Percentiles rank a stretch among this genome's conserved stretches.
These are phyloP conservation scores for Arthroderma uncinatum DNA, from an alignment of 2,329 filamentous ascomycete genomes.

Conservation along the genomic window DNA sequence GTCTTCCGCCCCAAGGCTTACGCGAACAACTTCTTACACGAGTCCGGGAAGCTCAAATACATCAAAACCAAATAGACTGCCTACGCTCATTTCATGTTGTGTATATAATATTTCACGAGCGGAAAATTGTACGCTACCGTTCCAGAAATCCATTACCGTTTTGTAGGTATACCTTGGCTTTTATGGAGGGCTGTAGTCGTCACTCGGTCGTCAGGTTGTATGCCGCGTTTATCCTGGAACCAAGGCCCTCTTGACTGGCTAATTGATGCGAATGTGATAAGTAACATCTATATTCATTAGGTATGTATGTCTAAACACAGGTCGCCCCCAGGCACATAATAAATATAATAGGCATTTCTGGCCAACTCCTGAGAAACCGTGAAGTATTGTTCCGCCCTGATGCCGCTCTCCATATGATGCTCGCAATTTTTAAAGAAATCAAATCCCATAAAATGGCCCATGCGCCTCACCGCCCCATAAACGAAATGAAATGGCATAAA, in stretches of 20 bases:
- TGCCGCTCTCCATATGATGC: background rate
- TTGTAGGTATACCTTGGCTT: background rate
- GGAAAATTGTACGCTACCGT: background rate
- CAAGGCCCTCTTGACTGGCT: no score
- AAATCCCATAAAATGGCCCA: background rate
- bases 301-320: background rate
- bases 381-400: background rate
- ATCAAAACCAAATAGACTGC: constrained; percentile 62
- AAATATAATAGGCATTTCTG: background rate
- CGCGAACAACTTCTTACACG: constrained; percentile 90
- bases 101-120: constrained; percentile 10
- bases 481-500: background rate
- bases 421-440: background rate
- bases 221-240: no score
- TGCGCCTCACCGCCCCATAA: background rate
- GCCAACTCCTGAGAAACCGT: background rate
- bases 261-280: background rate
- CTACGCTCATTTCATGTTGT: constrained; percentile 13
- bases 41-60: constrained; percentile 74
- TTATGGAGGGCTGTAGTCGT: background rate
- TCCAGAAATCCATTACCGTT: background rate
- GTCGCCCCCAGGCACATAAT: background rate
- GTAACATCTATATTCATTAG: background rate
- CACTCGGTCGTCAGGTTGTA: no score
- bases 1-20: constrained; percentile 86